phyloP scores from a whole-genome alignment of 225 moss, liverwort and hornwort genomes.

The Lunularia cruciata region DNA sequence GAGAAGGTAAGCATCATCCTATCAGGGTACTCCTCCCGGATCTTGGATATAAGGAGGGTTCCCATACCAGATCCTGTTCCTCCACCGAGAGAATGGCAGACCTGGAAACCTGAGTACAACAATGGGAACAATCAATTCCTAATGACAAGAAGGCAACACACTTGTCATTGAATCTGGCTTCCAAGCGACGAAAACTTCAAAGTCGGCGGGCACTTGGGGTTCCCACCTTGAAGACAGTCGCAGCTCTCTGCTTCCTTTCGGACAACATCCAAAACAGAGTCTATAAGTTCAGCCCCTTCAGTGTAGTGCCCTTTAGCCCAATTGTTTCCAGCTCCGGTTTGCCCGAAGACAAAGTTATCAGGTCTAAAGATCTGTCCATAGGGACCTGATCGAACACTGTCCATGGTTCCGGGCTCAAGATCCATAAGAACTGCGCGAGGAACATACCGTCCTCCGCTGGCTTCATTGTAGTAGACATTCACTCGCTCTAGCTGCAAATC shows the following conservation, averaged over 20 bases:
- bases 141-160: no score
- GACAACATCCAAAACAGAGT: conserved; percentile 49
- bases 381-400: conserved; percentile 45
- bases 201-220: neutral
- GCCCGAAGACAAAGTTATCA: conserved; percentile 52
- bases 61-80: conserved; percentile 53
- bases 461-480: conserved; percentile 52
- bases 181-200: no score
- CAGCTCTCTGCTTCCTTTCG: conserved; percentile 49
- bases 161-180: no score
- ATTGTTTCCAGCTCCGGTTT: conserved; percentile 50
- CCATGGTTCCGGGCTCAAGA: conserved; percentile 53
- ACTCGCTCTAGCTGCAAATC: conserved; percentile 50
- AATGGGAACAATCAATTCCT: neutral
- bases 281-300: conserved; percentile 49
- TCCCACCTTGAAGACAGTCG: conserved; percentile 46
- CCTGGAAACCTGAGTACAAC: conserved; percentile 40
- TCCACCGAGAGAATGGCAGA: conserved; percentile 51
- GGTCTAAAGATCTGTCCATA: conserved; percentile 54
- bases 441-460: conserved; percentile 47
- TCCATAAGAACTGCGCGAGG: conserved; percentile 51
- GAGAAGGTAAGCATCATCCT: conserved; percentile 53
- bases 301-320: conserved; percentile 51
- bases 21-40: conserved; percentile 47
- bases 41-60: conserved; percentile 50